Evolutionary conservation across 2,329 filamentous ascomycete species (phyloP), one percentile per base, ranked within the genome.

Genomic region (Aspergillus japonicus): DNA sequence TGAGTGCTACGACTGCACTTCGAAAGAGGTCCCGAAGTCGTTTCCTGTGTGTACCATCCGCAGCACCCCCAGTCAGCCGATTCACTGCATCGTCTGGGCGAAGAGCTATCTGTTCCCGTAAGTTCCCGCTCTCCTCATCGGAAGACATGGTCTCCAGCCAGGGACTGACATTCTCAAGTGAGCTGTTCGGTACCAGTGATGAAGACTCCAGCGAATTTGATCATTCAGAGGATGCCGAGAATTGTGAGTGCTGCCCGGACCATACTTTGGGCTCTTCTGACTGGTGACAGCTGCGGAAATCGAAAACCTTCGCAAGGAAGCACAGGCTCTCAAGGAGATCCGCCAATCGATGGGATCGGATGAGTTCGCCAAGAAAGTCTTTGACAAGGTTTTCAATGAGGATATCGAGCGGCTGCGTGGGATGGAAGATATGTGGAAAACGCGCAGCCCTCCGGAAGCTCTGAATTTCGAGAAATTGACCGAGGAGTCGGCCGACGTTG

Each of bases 71-170:
- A 96, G 90, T 65, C 94, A 98, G 70, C 91, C 94, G 0, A 98
- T 99, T 48, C 95, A 99, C 77, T 98, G 95, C 79, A 99, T 99
- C 62, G 94, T 99, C 2, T 99, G 95, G 95, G 94, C 86, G 21
- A 99, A 98, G 79, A 96, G 92, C 74, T 99, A 98, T 74, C 83
- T 99, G 8, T 85, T 99, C 62, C 95, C 92, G 82, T 80, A 69
- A 62, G 71, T 64, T 12, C 8, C 16, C 14, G 11, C 11, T 16
- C 5, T 12, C 33, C 1, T 16, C 1, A 35, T 5, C 33, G 26
- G 5, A 35, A 16, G 33, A 35, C 33, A 12, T 35, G 14, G 12
- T 35, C 11, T 35, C n/a, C 33, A 5, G 21, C 21, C n/a, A 5
- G 3, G 47, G 33, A 48, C 73, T 80, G 61, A 77, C 56, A 7